Evolutionary conservation across 352 stramenopile species (phyloP).

Genomic region (Phytopythium aichiense): DNA sequence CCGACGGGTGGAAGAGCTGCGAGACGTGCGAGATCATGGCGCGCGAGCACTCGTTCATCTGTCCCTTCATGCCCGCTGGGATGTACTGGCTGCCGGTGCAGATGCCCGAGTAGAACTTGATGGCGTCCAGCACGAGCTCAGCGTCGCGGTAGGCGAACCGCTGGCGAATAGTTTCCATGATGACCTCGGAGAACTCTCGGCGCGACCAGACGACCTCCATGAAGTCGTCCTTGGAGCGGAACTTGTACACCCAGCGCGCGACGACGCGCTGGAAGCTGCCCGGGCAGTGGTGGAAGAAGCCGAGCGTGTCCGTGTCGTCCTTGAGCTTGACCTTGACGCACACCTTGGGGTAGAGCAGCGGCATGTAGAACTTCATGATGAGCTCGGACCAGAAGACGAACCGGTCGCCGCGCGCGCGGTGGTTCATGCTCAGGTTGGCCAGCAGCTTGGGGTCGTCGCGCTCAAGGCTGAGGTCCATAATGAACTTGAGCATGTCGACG

Average conservation of each 20-base stretch:
- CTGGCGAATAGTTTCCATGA: constrained; percentile 87
- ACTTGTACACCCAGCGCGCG: constrained; percentile 84
- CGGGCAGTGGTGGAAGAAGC: constrained; percentile 86
- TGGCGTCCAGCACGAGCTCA: constrained; percentile 79
- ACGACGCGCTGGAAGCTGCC: constrained; percentile 86
- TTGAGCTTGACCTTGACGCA: constrained; percentile 85
- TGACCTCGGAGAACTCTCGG: constrained; percentile 76
- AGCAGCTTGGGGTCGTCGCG: constrained; percentile 49
- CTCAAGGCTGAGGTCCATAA: constrained; percentile 87
- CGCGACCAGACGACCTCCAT: constrained; percentile 80
- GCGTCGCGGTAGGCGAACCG: constrained; percentile 82
- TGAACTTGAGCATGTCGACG: constrained; percentile 87
- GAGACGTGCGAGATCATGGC: constrained; percentile 88
- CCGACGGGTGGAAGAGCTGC: constrained; percentile 82
- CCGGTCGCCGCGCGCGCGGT: constrained; percentile 48
- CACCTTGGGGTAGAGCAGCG: constrained; percentile 81
- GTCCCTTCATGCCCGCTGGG: constrained; percentile 66
- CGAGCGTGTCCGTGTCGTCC: constrained; percentile 70
- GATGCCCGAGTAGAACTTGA: constrained; percentile 86
- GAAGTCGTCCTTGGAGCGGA: constrained; percentile 73
- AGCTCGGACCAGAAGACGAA: constrained; percentile 86
- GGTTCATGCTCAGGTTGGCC: constrained; percentile 36
- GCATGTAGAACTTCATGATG: constrained; percentile 90
- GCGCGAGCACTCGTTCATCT: constrained; percentile 79
- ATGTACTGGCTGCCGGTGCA: constrained; percentile 75